Base-by-base conservation (phyloP, 345 rosid species). In the Orychophragmus violaceus region DNA sequence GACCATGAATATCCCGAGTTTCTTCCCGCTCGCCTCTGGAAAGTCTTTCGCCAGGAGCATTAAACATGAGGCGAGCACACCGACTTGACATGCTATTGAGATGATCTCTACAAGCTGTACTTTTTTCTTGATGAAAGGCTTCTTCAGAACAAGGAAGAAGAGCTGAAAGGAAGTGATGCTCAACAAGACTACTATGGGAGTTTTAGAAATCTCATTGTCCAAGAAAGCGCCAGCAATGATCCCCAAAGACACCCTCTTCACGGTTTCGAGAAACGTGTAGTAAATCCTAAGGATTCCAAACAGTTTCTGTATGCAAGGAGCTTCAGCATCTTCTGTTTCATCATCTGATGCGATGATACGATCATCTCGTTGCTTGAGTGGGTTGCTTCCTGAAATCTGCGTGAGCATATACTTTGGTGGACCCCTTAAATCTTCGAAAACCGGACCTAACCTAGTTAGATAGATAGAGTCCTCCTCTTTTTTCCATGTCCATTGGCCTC, bases 401-500 rank as follows among this genome's bases (percentile, higher is more conserved):
- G 98, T 81, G 17, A 93, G 87, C 97, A 93, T 93, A 79, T 93
- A 93, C 59, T 93, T 86, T 22, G 98, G 98, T 8, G 98, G 98
- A 7, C 98, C 98, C 60, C 98, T 78, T 36, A 93, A 81, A 68
- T 93, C 96, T 79, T 86, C 88, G 45, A 90, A 93, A 8, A 93
- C 79, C 35, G 97, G 84, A 62, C 97, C 98, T 23, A 85, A 63
- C 68, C 64, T 80, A 59, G 69, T 76, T 36, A 79, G 79, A 62
- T 77, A 78, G 19, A 70, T 16, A 9, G 87, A 86, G 16, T 69
- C 71, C 2, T 81, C 30, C 66, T 78, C 71, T 66, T 72, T 77
- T 79, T 84, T 85, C 97, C 96, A 93, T 66, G 96, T 84, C 97
- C 98, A 90, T 41, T 93, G 98, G 36, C 98, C 97, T 82, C 88